These are phyloP conservation scores for Hypoxylon rubiginosum DNA, from an alignment of 2,329 filamentous ascomycete species.

Conservation along the genomic window DNA sequence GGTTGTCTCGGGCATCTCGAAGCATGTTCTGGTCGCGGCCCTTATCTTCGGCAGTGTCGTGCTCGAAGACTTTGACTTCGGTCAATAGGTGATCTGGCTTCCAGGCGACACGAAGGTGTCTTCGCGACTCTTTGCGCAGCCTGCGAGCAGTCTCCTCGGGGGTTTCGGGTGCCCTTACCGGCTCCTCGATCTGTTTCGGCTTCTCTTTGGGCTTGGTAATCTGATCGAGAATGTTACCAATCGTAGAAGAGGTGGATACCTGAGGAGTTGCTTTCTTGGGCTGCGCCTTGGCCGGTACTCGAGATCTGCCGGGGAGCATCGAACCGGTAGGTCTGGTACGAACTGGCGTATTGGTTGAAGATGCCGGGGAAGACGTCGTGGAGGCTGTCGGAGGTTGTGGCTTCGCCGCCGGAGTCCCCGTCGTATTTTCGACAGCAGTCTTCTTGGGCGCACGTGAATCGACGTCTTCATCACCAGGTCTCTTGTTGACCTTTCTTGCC, in stretches of 20 bases:
- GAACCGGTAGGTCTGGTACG: conserved; percentile 50
- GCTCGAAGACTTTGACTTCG: conserved; percentile 77
- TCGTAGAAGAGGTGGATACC: conserved; percentile 60
- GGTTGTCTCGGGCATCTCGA: conserved; percentile 79
- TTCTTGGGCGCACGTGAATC: conserved; percentile 57
- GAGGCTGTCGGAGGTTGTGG: conserved; percentile 32
- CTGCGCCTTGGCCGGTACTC: conserved; percentile 59
- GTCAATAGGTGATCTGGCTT: conserved; percentile 76
- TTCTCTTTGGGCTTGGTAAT: conserved; percentile 66
- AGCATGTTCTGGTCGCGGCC: conserved; percentile 77
- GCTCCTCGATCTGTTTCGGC: conserved; percentile 56
- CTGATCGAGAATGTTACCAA: conserved; percentile 67
- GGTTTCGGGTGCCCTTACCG: conserved; percentile 71
- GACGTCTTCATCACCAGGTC: conserved; percentile 57
- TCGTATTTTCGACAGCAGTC: conserved; percentile 51
- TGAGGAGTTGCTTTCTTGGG: conserved; percentile 56
- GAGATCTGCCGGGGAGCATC: conserved; percentile 63
- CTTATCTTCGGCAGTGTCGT: conserved; percentile 78
- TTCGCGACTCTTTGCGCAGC: conserved; percentile 78
- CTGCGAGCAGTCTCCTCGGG: conserved; percentile 76
- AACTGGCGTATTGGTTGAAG: conserved; percentile 35
- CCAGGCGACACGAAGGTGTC: conserved; percentile 78
- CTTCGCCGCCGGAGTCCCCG: conserved; percentile 51
- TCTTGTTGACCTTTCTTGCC: conserved; percentile 53
- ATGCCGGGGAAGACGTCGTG: conserved; percentile 44